phyloP scores from a whole-genome alignment of 169 alveolate species.

The Neospora caninum region DNA sequence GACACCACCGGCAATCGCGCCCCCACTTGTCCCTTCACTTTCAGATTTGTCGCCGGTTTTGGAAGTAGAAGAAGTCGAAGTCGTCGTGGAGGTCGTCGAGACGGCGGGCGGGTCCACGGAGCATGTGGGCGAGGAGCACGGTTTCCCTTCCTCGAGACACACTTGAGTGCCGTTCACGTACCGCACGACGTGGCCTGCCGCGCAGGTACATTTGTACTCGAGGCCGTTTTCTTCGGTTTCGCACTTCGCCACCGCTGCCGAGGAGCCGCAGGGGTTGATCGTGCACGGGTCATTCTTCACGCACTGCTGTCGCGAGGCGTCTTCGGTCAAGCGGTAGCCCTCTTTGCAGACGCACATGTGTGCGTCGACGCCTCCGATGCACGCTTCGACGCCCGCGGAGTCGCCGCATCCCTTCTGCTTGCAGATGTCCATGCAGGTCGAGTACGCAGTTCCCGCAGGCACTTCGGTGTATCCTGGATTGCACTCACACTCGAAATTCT shows the following conservation, averaged over 20 bases:
- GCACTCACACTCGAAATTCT: not conserved
- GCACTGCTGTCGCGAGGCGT: not conserved
- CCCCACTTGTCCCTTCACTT: not conserved
- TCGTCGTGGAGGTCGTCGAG: not conserved
- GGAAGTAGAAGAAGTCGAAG: not conserved
- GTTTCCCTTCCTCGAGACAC: not conserved
- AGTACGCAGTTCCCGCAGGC: not conserved
- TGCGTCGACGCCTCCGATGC: constrained; percentile 24
- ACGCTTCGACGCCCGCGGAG: constrained; percentile 8
- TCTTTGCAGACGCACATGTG: constrained; percentile 21
- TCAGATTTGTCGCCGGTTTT: not conserved
- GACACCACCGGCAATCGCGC: not conserved
- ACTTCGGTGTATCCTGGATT: constrained; percentile 7
- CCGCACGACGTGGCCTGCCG: not conserved
- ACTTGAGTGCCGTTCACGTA: not conserved
- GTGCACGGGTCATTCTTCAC: constrained; percentile 24
- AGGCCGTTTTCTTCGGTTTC: not conserved
- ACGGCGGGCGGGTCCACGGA: not conserved
- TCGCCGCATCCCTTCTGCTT: not conserved
- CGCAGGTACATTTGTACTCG: constrained; percentile 1
- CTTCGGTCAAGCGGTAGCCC: constrained; percentile 8
- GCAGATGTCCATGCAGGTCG: constrained; percentile 23
- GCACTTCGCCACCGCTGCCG: not conserved
- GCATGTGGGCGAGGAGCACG: not conserved
- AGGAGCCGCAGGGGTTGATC: not conserved